Conservation (phyloP, 805 yeast genomes). For the Ogataea paraovalis region DNA sequence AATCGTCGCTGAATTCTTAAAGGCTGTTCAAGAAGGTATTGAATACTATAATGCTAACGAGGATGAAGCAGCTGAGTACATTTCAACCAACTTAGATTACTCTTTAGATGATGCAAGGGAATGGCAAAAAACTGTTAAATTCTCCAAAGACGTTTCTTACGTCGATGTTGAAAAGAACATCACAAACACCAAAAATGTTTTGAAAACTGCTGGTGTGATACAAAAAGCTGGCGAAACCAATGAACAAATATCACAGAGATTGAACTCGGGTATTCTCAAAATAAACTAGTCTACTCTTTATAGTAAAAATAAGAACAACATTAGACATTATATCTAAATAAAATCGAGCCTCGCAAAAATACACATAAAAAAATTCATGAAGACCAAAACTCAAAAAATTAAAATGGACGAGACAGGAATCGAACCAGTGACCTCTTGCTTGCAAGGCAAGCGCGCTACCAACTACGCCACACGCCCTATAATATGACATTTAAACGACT, state of each 20-base stretch:
- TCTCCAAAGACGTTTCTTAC: constrained; percentile 43
- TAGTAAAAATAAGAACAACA: no score
- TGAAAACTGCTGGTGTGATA: constrained; percentile 63
- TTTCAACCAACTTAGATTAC: constrained; percentile 68
- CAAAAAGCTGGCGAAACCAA: constrained; percentile 16
- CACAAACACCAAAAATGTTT: constrained; percentile 53
- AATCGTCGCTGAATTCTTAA: constrained; percentile 37
- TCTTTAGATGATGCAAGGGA: constrained; percentile 69
- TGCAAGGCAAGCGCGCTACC: constrained; percentile 82
- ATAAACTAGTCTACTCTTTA: neutral
- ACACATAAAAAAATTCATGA: no score
- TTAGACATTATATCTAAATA: no score
- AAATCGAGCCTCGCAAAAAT: no score
- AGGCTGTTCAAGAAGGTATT: constrained; percentile 64
- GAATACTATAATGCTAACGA: constrained; percentile 54
- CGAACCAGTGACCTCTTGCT: constrained; percentile 77
- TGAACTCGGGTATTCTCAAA: constrained; percentile 11
- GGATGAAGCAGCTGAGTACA: constrained; percentile 64
- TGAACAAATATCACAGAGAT: constrained; percentile 11
- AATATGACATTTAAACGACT: no score
- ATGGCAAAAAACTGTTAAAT: constrained; percentile 79
- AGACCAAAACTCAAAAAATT: no score
- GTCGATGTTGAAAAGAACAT: constrained; percentile 47
- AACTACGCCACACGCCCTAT: constrained; percentile 76
- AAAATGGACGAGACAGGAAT: constrained; percentile 72